Evolutionary conservation across 2,329 filamentous ascomycete genomes (phyloP), one percentile per base, ranked within the genome.

Genomic region (Monosporascus sp.): DNA sequence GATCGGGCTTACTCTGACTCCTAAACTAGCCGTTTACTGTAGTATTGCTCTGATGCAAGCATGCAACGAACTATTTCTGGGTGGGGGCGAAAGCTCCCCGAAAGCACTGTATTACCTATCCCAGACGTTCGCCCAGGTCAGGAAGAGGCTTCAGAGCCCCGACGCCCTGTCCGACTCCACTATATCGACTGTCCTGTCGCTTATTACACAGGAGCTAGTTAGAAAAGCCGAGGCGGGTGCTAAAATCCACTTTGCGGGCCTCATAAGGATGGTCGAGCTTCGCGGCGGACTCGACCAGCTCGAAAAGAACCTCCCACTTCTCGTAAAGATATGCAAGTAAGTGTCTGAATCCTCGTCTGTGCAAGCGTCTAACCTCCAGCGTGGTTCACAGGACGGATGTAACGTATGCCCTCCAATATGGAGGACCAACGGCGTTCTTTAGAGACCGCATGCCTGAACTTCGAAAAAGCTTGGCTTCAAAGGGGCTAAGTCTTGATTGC

Each of bases 191-290:
- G 40, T 43, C 40, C 40, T 43, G n/a, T 43, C 40, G n/a, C 40
- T 43, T 43, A 43, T 43, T 20, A 24, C 4, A 8, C 40, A 14
- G 19, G 40, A 43, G 4, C 20, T 24, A 43, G 24, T 43, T 20
- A 43, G 40, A 20, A 43, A 14, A 20, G 19, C 5, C 8, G 19
- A 43, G 5, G 7, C 19, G 11, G 8, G 19, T 11, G 40, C 20
- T 14, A 43, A 20, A 43, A 20, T 43, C 4, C 72, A 75, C 55
- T 59, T 73, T 8, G 60, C 61, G 35, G 70, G 70, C 3, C 60
- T 74, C 11, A 66, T 65, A 52, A 63, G 60, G 11, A 70, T 73
- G 66, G 68, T 73, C 14, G 66, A 69, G 5, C 55, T 69, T n/a
- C 65, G 70, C 6, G 69, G 70, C 31, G 59, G 58, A 11, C 51